Conservation (phyloP, 495 filamentous ascomycete genomes). For the Annulohypoxylon bovei region DNA sequence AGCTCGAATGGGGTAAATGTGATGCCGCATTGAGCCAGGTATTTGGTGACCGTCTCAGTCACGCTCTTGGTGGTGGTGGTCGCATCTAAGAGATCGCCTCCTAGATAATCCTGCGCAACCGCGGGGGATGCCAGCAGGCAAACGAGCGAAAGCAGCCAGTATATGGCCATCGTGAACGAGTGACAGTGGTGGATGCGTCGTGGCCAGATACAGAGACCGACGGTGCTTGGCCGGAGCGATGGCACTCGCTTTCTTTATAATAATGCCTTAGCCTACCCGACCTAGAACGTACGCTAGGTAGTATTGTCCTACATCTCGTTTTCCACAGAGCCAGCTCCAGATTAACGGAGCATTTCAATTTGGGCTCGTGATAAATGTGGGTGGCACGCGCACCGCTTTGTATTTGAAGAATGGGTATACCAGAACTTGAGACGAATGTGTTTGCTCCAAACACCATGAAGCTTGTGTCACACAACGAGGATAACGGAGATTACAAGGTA, state of each 20-base stretch:
- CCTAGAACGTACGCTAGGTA: not conserved
- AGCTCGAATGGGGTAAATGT: not conserved
- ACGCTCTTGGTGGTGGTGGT: slow-evolving; percentile 32
- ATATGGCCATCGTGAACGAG: slow-evolving; percentile 39
- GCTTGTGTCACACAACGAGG: slow-evolving; percentile 28
- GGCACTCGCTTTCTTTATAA: slow-evolving; percentile 25
- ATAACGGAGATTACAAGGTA: slow-evolving; percentile 40
- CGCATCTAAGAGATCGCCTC: slow-evolving; percentile 10
- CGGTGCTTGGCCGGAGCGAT: slow-evolving; percentile 6
- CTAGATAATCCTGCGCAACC: slow-evolving; percentile 29
- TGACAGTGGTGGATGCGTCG: slow-evolving; percentile 12
- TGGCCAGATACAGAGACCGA: slow-evolving; percentile 3
- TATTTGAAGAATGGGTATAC: slow-evolving; percentile 16
- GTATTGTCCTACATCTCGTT: slow-evolving; percentile 5
- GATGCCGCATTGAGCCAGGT: slow-evolving; percentile 30
- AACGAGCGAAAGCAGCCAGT: slow-evolving; percentile 36
- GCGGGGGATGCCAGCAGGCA: slow-evolving; percentile 23
- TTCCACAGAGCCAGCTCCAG: slow-evolving; percentile 6
- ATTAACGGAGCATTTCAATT: slow-evolving; percentile 36
- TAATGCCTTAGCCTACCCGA: not conserved
- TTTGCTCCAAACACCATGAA: slow-evolving; percentile 35
- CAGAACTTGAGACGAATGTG: slow-evolving; percentile 22
- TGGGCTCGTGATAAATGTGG: not conserved
- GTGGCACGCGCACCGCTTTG: slow-evolving; percentile 26
- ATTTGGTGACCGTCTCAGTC: slow-evolving; percentile 37